These are phyloP conservation scores for Forsythia suspensa DNA, from an alignment of 257 asterid genomes.

Conservation along the genomic window DNA sequence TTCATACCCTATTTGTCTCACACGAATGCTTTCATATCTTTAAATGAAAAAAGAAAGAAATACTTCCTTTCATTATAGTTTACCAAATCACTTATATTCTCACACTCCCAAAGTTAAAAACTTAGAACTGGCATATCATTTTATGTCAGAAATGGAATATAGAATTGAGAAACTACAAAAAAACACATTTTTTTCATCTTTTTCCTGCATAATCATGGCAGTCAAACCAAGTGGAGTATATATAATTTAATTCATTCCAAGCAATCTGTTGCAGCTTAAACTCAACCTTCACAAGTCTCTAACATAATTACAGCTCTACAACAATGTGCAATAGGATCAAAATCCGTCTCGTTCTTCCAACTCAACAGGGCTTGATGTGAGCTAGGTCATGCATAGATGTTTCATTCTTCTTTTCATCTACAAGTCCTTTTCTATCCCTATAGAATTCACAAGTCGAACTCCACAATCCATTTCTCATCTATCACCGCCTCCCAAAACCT, in stretches of 20 bases:
- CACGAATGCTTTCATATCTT: constrained; percentile 8
- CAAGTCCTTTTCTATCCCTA: too few species aligned
- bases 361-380: too few species aligned
- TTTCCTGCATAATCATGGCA: background rate
- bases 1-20: background rate
- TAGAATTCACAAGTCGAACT: too few species aligned
- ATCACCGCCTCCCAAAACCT: too few species aligned
- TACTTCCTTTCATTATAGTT: background rate
- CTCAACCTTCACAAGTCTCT: too few species aligned
- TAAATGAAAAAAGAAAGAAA: background rate
- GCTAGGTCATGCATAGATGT: too few species aligned
- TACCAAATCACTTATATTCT: background rate
- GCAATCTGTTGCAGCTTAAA: background rate
- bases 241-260: background rate
- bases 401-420: too few species aligned
- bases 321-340: too few species aligned
- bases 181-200: background rate
- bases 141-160: background rate
- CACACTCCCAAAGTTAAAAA: background rate
- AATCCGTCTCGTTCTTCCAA: too few species aligned
- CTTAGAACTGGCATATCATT: background rate
- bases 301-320: too few species aligned
- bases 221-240: background rate
- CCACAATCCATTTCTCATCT: too few species aligned
- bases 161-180: background rate